Conservation (phyloP, 2,329 filamentous ascomycete species). For the Cercospora beticola region DNA sequence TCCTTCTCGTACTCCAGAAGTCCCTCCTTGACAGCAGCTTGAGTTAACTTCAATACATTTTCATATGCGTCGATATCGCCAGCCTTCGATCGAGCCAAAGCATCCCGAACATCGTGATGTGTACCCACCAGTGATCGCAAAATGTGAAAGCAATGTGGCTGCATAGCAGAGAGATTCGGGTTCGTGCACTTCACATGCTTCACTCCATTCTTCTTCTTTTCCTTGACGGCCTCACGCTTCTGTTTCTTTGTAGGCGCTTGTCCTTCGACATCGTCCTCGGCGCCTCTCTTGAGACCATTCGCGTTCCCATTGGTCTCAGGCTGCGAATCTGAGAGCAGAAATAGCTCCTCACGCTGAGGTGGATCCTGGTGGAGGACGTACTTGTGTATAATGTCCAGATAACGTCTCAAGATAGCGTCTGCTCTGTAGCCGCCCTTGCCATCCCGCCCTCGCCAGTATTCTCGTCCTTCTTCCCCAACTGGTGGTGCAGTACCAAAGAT, state of each 20-base stretch:
- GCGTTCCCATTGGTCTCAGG: slow-evolving; percentile 32
- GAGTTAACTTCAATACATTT: slow-evolving; percentile 70
- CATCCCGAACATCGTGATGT: slow-evolving; percentile 81
- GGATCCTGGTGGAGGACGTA: slow-evolving; percentile 67
- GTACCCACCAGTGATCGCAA: slow-evolving; percentile 75
- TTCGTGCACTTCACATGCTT: slow-evolving; percentile 51
- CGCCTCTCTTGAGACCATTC: slow-evolving; percentile 31
- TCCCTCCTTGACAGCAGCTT: slow-evolving; percentile 70
- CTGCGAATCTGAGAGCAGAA: slow-evolving; percentile 59
- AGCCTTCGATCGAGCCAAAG: slow-evolving; percentile 66
- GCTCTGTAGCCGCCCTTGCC: slow-evolving; percentile 83
- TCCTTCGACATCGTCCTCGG: slow-evolving; percentile 46
- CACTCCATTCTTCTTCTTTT: slow-evolving; percentile 43
- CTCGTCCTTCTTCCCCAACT: slow-evolving; percentile 64
- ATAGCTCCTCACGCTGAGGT: slow-evolving; percentile 70
- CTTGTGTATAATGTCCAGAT: slow-evolving; percentile 84
- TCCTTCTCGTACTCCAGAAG: slow-evolving; percentile 63
- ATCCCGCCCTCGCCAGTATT: slow-evolving; percentile 82
- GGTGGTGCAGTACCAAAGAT: slow-evolving; percentile 74
- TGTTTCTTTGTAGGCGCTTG: slow-evolving; percentile 55
- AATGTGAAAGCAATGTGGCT: slow-evolving; percentile 90
- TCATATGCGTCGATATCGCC: slow-evolving; percentile 78
- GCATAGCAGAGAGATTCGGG: slow-evolving; percentile 74
- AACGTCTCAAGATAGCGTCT: slow-evolving; percentile 82
- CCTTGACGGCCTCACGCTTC: slow-evolving; percentile 42